Percentiles rank a stretch among this genome's conserved stretches.
phyloP scores from a whole-genome alignment of 345 rosid species.

The Dovyalis caffra region DNA sequence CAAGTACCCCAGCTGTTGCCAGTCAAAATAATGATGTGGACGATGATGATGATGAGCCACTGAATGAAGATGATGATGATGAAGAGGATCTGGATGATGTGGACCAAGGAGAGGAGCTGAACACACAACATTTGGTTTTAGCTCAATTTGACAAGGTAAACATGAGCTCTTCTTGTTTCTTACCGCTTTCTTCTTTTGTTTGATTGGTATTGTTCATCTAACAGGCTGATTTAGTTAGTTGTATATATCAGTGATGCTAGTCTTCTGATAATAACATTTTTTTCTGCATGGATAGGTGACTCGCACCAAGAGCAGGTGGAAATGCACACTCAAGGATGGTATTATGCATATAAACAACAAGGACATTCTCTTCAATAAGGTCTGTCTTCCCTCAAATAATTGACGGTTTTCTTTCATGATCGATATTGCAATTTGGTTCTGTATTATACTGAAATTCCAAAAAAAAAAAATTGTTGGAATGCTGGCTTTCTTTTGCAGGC shows the following conservation, averaged over 20 bases:
- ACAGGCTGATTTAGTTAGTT: not conserved
- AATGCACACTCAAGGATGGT: slow-evolving; percentile 92
- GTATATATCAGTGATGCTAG: not conserved
- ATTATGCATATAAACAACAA: slow-evolving; percentile 95
- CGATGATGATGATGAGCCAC: slow-evolving; percentile 77
- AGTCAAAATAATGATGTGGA: slow-evolving; percentile 51
- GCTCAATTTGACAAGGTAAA: slow-evolving; percentile 98
- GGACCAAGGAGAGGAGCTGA: slow-evolving; percentile 86
- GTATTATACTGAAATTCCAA: not conserved
- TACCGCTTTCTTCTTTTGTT: not conserved
- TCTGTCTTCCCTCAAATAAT: slow-evolving; percentile 10
- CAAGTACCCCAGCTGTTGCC: slow-evolving; percentile 65
- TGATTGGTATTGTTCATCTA: not conserved
- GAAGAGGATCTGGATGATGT: slow-evolving; percentile 85
- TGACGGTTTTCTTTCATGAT: not conserved
- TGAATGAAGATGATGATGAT: slow-evolving; percentile 92
- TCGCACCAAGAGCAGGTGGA: slow-evolving; percentile 96
- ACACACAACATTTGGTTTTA: slow-evolving; percentile 90
- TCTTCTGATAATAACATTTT: not conserved
- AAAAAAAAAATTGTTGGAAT: not conserved
- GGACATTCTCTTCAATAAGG: slow-evolving; percentile 96
- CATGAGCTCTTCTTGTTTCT: not conserved
- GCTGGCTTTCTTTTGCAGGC: slow-evolving; percentile 53
- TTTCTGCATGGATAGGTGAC: slow-evolving; percentile 59
- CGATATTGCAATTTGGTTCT: not conserved